Evolutionary conservation across 495 filamentous ascomycete species (phyloP), one percentile per base, ranked within the genome.

Genomic region (Penicillium antarcticum): DNA sequence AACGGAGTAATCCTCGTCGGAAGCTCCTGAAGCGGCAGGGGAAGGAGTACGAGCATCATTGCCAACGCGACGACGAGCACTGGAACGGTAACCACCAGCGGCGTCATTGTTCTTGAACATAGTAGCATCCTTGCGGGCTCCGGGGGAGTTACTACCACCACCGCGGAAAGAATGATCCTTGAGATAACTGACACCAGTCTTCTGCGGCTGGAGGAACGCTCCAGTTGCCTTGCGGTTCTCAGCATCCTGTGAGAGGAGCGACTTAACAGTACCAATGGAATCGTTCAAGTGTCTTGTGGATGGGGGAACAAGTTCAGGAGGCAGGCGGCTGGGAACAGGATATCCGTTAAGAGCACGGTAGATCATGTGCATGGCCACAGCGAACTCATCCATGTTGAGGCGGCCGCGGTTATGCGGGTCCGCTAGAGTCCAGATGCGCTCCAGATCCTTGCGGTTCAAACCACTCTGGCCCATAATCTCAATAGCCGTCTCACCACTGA

Each of bases 401-500:
- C 91, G 84, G 11, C 95, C 95, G 61, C 88, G 91, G 69, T 99
- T 96, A 46, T 89, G 81, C 21, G 94, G 85, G 66, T 99, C 95
- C 6, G 92, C 89, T 21, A 99, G 73, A 21, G 94, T 97, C 95
- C 95, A 99, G 54, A 97, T 85, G 26, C 84, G 80, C 73, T 97
- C 95, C 31, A 99, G 74, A 55, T 97, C 94, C 17, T 85, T 70
- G 61, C 92, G 91, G 19, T 90, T 89, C 41, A 97, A 68, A 48
- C 95, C 95, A 74, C 92, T 97, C 68, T 99, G 95, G 13, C 91
- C 87, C 69, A 97, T 91, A 39, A 99, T 95, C 65, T 99, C 95
- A 63, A 99, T 95, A 19, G 92, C 91, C 51, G 91, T 90, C 54
- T 92, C 90, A 21, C 95, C 95, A 43, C 85, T 86, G 60, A 99